Evolutionary conservation across 225 moss, liverwort and hornwort species (phyloP).

Genomic region (Bryum argenteum): DNA sequence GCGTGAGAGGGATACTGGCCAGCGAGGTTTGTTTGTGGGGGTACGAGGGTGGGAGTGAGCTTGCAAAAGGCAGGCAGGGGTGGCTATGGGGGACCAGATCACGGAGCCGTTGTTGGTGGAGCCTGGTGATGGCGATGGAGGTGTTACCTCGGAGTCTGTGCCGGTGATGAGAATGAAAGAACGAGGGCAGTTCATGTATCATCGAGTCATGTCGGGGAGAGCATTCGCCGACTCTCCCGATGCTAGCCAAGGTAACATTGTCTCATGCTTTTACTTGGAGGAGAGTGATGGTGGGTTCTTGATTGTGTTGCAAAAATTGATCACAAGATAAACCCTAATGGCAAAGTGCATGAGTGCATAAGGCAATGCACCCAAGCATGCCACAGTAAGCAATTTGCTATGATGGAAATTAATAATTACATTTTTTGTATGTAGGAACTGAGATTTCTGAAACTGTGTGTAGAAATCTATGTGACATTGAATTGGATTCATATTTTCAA

Average conservation of each 20-base stretch:
- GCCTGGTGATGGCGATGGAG: constrained; percentile 6
- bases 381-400: no score
- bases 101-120: constrained; percentile 35
- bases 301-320: no score
- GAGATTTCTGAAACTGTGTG: no score
- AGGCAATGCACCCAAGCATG: no score
- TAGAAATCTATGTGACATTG: no score
- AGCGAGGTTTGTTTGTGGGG: background rate
- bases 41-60: background rate
- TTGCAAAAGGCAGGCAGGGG: background rate
- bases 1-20: no score
- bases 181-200: constrained; percentile 45
- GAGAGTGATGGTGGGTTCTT: no score
- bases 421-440: no score
- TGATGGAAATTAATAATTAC: no score
- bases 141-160: background rate
- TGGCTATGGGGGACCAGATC: constrained; percentile 41
- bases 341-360: no score
- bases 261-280: background rate
- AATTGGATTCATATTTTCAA: no score
- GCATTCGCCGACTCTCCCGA: constrained; percentile 37
- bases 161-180: background rate
- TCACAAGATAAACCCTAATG: no score
- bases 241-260: constrained; percentile 43
- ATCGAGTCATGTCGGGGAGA: constrained; percentile 39